Conservation (phyloP, 169 alveolate genomes). For the Plasmodium chabaudi region DNA sequence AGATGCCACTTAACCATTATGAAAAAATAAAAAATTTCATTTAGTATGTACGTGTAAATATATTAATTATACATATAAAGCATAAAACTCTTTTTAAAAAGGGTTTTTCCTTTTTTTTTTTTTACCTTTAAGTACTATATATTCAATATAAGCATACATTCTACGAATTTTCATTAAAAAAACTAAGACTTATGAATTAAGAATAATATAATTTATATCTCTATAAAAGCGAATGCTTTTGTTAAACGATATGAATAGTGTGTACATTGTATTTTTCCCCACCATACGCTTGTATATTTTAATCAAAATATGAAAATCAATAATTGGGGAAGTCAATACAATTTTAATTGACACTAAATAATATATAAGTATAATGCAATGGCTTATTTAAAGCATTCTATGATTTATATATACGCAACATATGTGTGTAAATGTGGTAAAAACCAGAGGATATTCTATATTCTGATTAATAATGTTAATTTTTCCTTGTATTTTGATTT, state of each 20-base stretch:
- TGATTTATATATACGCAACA: too few relatives aligned
- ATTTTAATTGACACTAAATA: too few relatives aligned
- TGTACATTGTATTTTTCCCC: neutral
- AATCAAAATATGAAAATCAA: neutral
- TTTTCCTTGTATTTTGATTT: too few relatives aligned
- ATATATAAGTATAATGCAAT: too few relatives aligned
- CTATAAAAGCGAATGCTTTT: neutral
- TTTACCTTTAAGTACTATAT: conserved; percentile 15
- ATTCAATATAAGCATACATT: neutral
- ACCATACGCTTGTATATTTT: neutral
- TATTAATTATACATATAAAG: neutral
- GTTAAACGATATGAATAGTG: neutral
- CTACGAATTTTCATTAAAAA: conserved; percentile 14
- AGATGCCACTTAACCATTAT: conserved; percentile 95
- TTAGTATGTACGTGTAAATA: neutral
- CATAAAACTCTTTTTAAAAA: neutral
- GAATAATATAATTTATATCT: conserved; percentile 26
- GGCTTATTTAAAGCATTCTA: too few relatives aligned
- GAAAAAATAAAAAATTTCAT: conserved; percentile 71
- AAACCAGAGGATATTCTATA: too few relatives aligned
- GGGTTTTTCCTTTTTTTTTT: neutral
- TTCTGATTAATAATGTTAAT: too few relatives aligned
- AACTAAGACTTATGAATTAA: conserved; percentile 33
- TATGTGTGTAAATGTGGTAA: too few relatives aligned
- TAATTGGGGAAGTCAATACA: neutral